Base-by-base conservation (phyloP, 1,139 yeast species). In the Debaryomyces sp. region DNA sequence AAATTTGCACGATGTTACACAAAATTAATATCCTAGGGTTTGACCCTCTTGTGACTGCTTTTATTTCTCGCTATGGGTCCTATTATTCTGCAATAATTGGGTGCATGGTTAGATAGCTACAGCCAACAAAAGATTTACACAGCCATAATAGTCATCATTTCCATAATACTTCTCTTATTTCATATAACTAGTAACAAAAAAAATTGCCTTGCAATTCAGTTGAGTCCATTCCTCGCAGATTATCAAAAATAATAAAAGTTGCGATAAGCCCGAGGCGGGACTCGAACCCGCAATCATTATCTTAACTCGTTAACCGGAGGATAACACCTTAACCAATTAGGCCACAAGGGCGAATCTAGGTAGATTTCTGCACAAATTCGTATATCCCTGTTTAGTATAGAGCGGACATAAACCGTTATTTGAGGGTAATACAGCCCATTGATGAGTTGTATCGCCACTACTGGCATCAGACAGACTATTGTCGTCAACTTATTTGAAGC, bases 221-320 rank as follows among this genome's bases (percentile, higher is more conserved):
- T 18, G 21, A 13, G 8, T 32, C 7, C 10, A 3, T 17, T 13
- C 35, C 35, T 32, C 35, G 3, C 6, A 32, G 12, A 9, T 4
- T 13, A 45, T 41, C 47, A 48, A 45, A 46, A 44, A 47, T 40
- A 50, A 12, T 52, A 45, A 24, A 7, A 8, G 13, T 23, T 26
- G 50, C 50, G 53, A 50, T 42, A 40, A 73, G 70, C 78, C 79
- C 80, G 66, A 65, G 78, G 80, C 80, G 78, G 80, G 81, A 75
- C 78, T 76, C 79, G 81, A 76, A 76, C 81, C 78, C 81, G 80
- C 80, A 74, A 76, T 74, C 80, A 70, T 70, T 69, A 69, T 69
- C 79, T 67, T 22, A 23, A 23, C 47, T 34, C 49, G 18, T n/a
- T 24, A 35, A 30, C 80, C 81, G 81, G 81, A 76, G 69, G 73